Percentiles rank a stretch among this genome's conserved stretches.
Conservation (phyloP, 192 early-diverging fungal species). For the Coemansia sp. region DNA sequence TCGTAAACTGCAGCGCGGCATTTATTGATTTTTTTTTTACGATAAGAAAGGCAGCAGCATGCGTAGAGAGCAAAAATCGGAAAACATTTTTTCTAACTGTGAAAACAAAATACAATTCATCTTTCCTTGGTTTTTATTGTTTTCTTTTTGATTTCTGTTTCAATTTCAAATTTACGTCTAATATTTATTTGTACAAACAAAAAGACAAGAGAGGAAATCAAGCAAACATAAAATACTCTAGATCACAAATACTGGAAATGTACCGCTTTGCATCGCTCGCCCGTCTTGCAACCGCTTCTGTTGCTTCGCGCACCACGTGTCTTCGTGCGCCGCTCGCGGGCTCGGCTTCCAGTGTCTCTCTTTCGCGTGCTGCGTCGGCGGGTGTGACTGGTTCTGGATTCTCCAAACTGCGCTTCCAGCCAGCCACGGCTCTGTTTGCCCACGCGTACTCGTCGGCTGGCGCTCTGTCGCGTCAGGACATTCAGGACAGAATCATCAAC, state of each 20-base stretch:
- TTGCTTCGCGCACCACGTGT: not conserved
- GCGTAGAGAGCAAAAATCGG: too few relatives aligned
- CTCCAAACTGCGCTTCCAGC: not conserved
- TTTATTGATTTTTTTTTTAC: too few relatives aligned
- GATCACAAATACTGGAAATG: conserved; percentile 1
- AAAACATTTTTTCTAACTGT: too few relatives aligned
- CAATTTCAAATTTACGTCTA: not conserved
- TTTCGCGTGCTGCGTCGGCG: not conserved
- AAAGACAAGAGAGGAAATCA: not conserved
- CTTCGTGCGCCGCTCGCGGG: not conserved
- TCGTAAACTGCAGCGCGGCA: too few relatives aligned
- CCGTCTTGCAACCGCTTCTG: not conserved
- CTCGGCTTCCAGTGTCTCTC: not conserved
- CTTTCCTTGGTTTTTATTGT: not conserved
- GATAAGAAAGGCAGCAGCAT: too few relatives aligned
- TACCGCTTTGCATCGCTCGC: conserved; percentile 9
- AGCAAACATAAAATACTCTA: too few relatives aligned
- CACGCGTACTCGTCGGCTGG: conserved; percentile 79
- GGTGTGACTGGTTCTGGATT: not conserved
- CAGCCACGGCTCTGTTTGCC: conserved; percentile 14
- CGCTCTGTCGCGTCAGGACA: conserved; percentile 63
- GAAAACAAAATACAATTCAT: too few relatives aligned
- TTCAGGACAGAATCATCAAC: conserved; percentile 86
- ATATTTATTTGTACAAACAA: conserved; percentile 9
- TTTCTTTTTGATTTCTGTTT: not conserved